phyloP scores from a whole-genome alignment of 73 alveolate species.

The Paramecium pentaurelia region DNA sequence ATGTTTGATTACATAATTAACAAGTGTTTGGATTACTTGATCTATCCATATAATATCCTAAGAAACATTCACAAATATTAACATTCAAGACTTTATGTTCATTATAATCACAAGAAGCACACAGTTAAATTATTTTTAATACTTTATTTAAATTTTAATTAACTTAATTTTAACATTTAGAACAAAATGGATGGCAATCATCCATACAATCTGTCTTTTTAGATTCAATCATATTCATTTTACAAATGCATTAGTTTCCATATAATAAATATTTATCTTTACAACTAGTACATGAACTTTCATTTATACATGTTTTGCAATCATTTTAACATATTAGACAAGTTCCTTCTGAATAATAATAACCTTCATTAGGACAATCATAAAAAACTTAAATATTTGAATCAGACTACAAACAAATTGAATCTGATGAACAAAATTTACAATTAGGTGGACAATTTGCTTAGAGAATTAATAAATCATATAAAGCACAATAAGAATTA shows the following conservation, averaged over 20 bases:
- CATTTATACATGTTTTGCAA: neutral
- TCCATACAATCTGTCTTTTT: neutral
- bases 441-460: constrained; percentile 11
- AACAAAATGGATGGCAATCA: neutral
- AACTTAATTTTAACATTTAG: neutral
- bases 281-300: neutral
- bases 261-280: neutral
- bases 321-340: neutral
- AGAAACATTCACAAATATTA: neutral
- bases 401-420: neutral
- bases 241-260: neutral
- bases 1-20: neutral
- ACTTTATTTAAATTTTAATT: neutral
- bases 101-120: neutral
- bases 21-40: neutral
- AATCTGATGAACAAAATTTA: neutral
- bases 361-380: neutral
- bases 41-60: constrained; percentile 3
- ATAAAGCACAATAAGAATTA: neutral
- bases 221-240: neutral
- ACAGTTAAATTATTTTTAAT: neutral
- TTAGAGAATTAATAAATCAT: neutral
- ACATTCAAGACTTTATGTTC: neutral
- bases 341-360: neutral
- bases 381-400: neutral